These are phyloP conservation scores for Carallia pectinifolia DNA, from an alignment of 345 rosid genomes.

Conservation along the genomic window DNA sequence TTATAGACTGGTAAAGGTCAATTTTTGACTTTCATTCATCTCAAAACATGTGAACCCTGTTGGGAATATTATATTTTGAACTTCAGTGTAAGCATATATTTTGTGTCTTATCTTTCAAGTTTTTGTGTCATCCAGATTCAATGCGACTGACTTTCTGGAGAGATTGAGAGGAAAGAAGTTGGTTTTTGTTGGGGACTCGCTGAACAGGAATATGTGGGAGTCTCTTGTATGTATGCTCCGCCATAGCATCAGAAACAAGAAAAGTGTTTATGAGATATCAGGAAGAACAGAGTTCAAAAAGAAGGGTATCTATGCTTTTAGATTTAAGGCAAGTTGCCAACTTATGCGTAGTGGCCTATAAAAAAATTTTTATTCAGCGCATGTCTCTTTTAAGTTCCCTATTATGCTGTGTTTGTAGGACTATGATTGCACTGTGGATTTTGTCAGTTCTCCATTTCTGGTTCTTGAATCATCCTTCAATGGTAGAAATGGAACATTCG, in stretches of 20 bases:
- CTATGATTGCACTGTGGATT: conserved; percentile 80
- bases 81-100: neutral
- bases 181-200: conserved; percentile 85
- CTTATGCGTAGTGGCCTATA: neutral
- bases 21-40: conserved; percentile 1
- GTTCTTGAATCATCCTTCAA: conserved; percentile 70
- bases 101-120: neutral
- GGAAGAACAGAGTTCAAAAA: conserved; percentile 76
- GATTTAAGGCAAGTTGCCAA: conserved; percentile 62
- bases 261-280: conserved; percentile 66
- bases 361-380: neutral
- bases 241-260: conserved; percentile 56
- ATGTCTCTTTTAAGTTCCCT: conserved; percentile 3
- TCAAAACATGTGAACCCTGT: neutral
- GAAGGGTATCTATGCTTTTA: conserved; percentile 77
- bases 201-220: conserved; percentile 93
- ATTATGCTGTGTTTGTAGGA: conserved; percentile 47
- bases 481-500: conserved; percentile 51
- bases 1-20: neutral
- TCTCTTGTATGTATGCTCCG: conserved; percentile 86
- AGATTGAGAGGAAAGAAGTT: conserved; percentile 74
- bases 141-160: conserved; percentile 81
- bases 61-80: neutral
- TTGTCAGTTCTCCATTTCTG: conserved; percentile 75
- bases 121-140: conserved; percentile 43